Evolutionary conservation across 768 basidiomycete genomes (phyloP), one percentile per base, ranked within the genome.

Genomic region (Melanogaster broomeanus): DNA sequence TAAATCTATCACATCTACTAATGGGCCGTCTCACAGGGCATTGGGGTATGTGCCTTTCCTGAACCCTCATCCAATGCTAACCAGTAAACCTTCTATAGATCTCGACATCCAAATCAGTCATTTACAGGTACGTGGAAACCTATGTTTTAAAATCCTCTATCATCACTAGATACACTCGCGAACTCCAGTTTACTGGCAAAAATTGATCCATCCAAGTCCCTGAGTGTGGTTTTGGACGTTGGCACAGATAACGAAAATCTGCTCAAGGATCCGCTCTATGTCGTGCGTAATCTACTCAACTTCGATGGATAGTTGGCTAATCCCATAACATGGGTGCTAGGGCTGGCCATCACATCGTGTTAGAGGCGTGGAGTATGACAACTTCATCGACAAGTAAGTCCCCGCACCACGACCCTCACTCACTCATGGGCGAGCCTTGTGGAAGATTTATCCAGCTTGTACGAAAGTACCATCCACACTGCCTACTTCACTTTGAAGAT

Each of bases 401-500:
- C 30, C 15, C n/a, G 35, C 38, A n/a, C 22, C 10, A 31, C n/a
- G n/a, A 16, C 13, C 16, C 9, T 34, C 6, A 19, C 18, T n/a
- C 24, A 37, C 35, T 35, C 21, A 21, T 33, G 2, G 50, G 22
- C 40, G 19, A 44, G 6, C 10, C 43, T 11, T 11, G n/a, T 27
- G 30, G 25, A 54, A 87, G 86, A 59, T 90, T 93, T 60, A 82
- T 92, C 3, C 84, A 86, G 56, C 75, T 92, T 11, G 83, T 92
- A 7, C 77, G 84, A 41, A 91, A 90, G 63, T 67, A 91, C 62
- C 54, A 55, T 9, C 48, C 52, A 21, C 72, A 77, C 22, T 74
- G 77, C 61, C 74, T 93, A 4, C 71, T 90, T 4, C 91, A 95
- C 63, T 92, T 93, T 49, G 91, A 94, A 63, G 90, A 93, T 60